A percentile compares a stretch with the other conserved stretches of the same genome.
phyloP scores from a whole-genome alignment of 2,329 filamentous ascomycete species.

The Domatiomyces globalis region DNA sequence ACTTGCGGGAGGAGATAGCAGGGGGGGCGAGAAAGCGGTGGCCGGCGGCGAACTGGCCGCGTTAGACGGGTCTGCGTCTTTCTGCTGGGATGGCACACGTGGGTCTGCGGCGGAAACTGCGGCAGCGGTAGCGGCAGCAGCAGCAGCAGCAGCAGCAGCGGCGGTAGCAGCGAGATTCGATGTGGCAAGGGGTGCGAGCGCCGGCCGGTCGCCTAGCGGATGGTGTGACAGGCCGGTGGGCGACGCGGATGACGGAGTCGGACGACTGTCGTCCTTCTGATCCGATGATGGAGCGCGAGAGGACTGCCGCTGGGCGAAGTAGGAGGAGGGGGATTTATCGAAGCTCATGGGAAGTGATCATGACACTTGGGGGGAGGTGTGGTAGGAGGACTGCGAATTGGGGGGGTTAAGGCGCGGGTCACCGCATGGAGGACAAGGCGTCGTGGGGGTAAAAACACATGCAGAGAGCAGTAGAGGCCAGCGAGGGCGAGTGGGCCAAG shows the following conservation, averaged over 20 bases:
- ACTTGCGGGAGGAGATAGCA: constrained; percentile 4
- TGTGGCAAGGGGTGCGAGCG: constrained; percentile 44
- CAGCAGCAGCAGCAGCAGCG: constrained; percentile 22
- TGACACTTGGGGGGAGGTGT: constrained; percentile 10
- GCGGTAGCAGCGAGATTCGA: constrained; percentile 18
- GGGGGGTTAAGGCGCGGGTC: neutral
- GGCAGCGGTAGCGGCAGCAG: neutral
- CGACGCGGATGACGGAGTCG: constrained; percentile 38
- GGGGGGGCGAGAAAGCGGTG: constrained; percentile 6
- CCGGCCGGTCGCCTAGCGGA: constrained; percentile 42
- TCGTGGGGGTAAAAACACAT: neutral
- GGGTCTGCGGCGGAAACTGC: neutral
- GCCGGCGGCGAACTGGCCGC: neutral
- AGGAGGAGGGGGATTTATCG: constrained; percentile 16
- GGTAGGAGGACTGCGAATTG: neutral
- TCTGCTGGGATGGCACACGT: neutral
- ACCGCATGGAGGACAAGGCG: neutral
- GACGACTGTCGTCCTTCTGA: constrained; percentile 4
- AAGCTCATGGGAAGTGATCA: constrained; percentile 19
- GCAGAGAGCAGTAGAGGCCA: neutral
- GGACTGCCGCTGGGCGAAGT: constrained; percentile 12
- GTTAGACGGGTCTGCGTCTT: constrained; percentile 1
- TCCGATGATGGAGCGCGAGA: constrained; percentile 8
- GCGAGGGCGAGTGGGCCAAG: neutral
- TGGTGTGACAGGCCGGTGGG: constrained; percentile 35